phyloP scores from a whole-genome alignment of 257 asterid genomes.

The Solanum tarapatanum region DNA sequence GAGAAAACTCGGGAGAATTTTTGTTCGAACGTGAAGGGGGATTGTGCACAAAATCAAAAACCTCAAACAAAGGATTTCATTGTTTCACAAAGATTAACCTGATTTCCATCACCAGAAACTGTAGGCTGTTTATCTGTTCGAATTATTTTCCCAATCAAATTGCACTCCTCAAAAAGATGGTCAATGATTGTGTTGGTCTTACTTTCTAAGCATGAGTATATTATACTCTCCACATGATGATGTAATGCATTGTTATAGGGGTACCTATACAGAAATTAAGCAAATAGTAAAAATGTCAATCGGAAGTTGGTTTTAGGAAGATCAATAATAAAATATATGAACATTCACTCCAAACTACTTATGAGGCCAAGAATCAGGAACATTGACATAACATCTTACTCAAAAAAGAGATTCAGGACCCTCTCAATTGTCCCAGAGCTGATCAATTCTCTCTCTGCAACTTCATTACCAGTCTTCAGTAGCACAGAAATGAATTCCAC shows the following conservation, averaged over 20 bases:
- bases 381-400: conserved; percentile 39
- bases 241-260: conserved; percentile 92
- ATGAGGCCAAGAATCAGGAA: neutral
- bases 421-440: conserved; percentile 73
- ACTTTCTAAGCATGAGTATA: conserved; percentile 83
- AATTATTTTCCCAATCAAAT: conserved; percentile 62
- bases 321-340: neutral
- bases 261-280: conserved; percentile 38
- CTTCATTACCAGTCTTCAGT: conserved; percentile 75
- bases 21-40: neutral
- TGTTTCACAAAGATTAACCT: conserved; percentile 25
- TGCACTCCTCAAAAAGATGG: conserved; percentile 69
- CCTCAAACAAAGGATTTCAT: neutral
- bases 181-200: conserved; percentile 40
- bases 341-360: neutral
- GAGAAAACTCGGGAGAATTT: neutral
- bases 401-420: conserved; percentile 79
- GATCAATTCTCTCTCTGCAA: conserved; percentile 72
- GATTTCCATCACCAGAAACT: conserved; percentile 40
- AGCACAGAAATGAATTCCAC: conserved; percentile 82
- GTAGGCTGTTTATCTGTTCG: conserved; percentile 54
- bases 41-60: neutral
- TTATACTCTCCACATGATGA: conserved; percentile 89
- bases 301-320: neutral
- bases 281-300: neutral